A percentile compares a stretch with the other conserved stretches of the same genome.
phyloP scores from a whole-genome alignment of 176 grass and related monocot genomes.

The Pontederia paniculata region DNA sequence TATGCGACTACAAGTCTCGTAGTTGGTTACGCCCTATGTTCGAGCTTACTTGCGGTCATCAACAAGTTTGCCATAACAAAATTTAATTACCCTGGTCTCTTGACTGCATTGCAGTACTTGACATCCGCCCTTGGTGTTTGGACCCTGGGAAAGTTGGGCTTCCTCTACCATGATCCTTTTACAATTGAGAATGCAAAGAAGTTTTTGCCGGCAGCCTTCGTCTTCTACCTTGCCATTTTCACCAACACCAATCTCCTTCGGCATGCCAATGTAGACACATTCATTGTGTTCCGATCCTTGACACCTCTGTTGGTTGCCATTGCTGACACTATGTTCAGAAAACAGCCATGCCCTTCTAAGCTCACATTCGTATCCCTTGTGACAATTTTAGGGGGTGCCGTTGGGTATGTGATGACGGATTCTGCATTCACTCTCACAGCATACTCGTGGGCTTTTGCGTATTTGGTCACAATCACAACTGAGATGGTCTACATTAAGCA shows the following conservation, averaged over 20 bases:
- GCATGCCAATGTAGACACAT: constrained; percentile 16
- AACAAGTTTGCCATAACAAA: constrained; percentile 20
- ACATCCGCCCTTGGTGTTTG: constrained; percentile 7
- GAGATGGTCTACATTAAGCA: constrained; percentile 23
- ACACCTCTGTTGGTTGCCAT: constrained; percentile 12
- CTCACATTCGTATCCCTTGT: constrained; percentile 13
- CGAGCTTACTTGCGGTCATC: constrained; percentile 15
- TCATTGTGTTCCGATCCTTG: constrained; percentile 15
- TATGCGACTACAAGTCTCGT: constrained; percentile 10
- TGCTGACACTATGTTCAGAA: constrained; percentile 15
- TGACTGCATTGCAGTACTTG: constrained; percentile 14
- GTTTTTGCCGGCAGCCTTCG: constrained; percentile 12
- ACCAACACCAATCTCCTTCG: constrained; percentile 20
- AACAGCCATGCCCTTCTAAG: constrained; percentile 17
- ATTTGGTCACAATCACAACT: constrained; percentile 14
- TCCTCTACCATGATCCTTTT: constrained; percentile 14
- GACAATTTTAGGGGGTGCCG: constrained; percentile 4
- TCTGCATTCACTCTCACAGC: constrained; percentile 16
- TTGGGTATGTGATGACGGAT: constrained; percentile 17
- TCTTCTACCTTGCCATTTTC: constrained; percentile 20
- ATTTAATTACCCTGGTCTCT: constrained; percentile 18
- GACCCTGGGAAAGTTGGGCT: constrained; percentile 8
- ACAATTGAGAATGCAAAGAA: constrained; percentile 15
- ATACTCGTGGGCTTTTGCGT: constrained; percentile 13
- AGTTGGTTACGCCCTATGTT: constrained; percentile 15